Conservation (phyloP, 2,329 filamentous ascomycete species). For the Aspergillus pseudoglaucus region DNA sequence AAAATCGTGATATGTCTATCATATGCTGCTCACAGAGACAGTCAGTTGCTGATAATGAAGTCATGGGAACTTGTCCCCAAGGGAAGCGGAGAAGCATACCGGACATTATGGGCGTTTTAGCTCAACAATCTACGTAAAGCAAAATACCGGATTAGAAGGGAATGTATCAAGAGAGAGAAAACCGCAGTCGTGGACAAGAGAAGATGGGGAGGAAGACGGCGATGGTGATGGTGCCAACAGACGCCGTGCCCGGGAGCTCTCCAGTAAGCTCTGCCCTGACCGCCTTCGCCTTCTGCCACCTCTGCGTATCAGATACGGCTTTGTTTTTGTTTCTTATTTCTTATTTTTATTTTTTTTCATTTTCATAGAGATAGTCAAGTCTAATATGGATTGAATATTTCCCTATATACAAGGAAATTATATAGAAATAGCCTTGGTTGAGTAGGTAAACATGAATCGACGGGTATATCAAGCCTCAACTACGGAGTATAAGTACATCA, state of each 20-base stretch:
- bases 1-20: conserved; percentile 99
- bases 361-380: too few species aligned
- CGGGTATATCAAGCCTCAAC: background rate
- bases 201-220: conserved; percentile 17
- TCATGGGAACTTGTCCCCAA: conserved; percentile 16
- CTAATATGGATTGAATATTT: too few species aligned
- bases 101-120: conserved; percentile 34
- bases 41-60: conserved; percentile 24
- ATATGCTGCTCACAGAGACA: conserved; percentile 62
- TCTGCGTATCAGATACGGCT: background rate
- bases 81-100: conserved; percentile 25
- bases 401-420: too few species aligned
- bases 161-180: conserved; percentile 4
- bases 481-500: background rate
- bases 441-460: background rate
- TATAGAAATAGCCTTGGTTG: too few species aligned
- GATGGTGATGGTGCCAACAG: conserved; percentile 26
- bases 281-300: conserved; percentile 19
- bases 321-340: too few species aligned
- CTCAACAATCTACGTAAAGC: conserved; percentile 7
- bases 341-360: too few species aligned
- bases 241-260: conserved; percentile 32
- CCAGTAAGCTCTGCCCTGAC: conserved; percentile 26
- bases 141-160: conserved; percentile 4
- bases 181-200: conserved; percentile 7